phyloP scores from a whole-genome alignment of 192 early-diverging fungal genomes.

The Podila epigama region DNA sequence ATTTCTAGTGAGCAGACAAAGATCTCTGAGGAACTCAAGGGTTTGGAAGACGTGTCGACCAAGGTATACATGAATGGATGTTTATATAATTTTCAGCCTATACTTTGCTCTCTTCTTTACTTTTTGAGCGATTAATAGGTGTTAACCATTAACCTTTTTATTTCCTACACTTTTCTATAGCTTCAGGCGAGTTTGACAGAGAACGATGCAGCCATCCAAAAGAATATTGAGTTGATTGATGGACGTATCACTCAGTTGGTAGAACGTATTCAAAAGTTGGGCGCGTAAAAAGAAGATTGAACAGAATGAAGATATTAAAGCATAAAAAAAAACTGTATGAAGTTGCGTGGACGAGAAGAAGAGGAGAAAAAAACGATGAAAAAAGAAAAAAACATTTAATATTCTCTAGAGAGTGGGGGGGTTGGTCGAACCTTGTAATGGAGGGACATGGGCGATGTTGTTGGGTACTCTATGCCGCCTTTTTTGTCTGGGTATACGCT shows the following conservation, averaged over 20 bases:
- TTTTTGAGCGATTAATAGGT: too few species aligned
- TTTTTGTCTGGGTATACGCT: conserved; percentile 5
- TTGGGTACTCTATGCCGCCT: neutral
- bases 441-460: neutral
- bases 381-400: neutral
- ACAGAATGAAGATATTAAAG: neutral
- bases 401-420: neutral
- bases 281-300: conserved; percentile 17
- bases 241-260: conserved; percentile 68
- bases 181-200: conserved; percentile 62
- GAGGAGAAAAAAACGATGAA: neutral
- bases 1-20: conserved; percentile 73
- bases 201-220: conserved; percentile 67
- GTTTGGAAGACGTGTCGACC: conserved; percentile 63
- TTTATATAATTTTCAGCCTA: neutral
- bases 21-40: conserved; percentile 70
- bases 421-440: neutral
- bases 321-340: neutral
- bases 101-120: neutral
- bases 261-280: conserved; percentile 58
- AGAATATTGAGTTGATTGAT: conserved; percentile 72
- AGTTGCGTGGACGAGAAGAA: neutral
- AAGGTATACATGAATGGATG: conserved; percentile 43
- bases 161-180: conserved; percentile 19
- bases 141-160: neutral